A percentile compares a stretch with the other conserved stretches of the same genome.
These are phyloP conservation scores for Ustanciosporium gigantosporum DNA, from an alignment of 1,284 basidiomycete genomes.

Conservation along the genomic window DNA sequence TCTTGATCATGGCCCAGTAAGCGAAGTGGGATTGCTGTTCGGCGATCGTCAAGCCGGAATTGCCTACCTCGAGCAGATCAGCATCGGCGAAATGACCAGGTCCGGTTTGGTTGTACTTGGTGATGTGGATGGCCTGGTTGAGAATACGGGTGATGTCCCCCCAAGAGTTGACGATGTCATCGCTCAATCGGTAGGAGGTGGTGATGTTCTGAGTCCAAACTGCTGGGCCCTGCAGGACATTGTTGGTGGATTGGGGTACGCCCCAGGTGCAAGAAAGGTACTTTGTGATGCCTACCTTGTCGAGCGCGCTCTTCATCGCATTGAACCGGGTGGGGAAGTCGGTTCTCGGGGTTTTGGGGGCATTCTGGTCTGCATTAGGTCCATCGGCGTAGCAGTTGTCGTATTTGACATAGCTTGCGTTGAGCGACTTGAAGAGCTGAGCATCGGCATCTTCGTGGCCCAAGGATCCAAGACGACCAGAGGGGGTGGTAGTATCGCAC, in stretches of 20 bases:
- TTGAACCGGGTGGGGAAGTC: constrained; percentile 59
- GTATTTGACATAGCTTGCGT: constrained; percentile 63
- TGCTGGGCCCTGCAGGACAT: constrained; percentile 11
- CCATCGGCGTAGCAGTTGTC: constrained; percentile 63
- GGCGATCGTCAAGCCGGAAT: constrained; percentile 34
- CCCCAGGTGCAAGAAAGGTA: constrained; percentile 67
- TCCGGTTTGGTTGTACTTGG: constrained; percentile 36
- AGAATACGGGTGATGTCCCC: constrained; percentile 17
- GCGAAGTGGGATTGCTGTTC: constrained; percentile 54
- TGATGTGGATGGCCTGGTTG: constrained; percentile 27
- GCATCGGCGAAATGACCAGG: constrained; percentile 52
- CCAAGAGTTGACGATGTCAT: constrained; percentile 15
- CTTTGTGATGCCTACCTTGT: constrained; percentile 64
- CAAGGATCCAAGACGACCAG: constrained; percentile 63
- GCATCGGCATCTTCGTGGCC: constrained; percentile 66
- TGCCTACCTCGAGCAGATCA: constrained; percentile 44
- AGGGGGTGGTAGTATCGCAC: constrained; percentile 40
- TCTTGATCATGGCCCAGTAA: constrained; percentile 55
- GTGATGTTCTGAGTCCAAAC: constrained; percentile 61
- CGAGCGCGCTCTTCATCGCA: constrained; percentile 67
- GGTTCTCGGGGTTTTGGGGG: constrained; percentile 20
- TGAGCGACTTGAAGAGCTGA: constrained; percentile 64
- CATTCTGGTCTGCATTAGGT: constrained; percentile 12
- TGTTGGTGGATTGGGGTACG: constrained; percentile 6
- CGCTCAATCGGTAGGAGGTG: constrained; percentile 64